Conservation (phyloP, 1,284 basidiomycete species). For the Ustilago vetiveriae region DNA sequence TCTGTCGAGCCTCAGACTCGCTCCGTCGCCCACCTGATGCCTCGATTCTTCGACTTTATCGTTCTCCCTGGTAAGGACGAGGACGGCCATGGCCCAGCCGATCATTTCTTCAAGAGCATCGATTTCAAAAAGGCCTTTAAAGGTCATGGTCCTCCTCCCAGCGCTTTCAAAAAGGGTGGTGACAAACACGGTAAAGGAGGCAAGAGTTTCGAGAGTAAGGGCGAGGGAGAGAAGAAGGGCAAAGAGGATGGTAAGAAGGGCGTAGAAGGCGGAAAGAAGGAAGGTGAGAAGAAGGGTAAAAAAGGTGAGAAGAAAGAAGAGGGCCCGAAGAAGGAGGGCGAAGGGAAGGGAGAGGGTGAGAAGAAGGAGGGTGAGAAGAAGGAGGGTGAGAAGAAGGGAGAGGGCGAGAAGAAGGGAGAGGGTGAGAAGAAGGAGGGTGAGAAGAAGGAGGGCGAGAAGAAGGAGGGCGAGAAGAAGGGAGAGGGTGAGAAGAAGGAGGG, state of each 20-base stretch:
- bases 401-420: not conserved
- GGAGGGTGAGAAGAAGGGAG: not conserved
- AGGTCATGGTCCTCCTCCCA: slow-evolving; percentile 20
- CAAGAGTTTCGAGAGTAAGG: slow-evolving; percentile 3
- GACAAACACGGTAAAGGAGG: slow-evolving; percentile 1
- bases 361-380: not conserved
- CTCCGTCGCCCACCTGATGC: slow-evolving; percentile 8
- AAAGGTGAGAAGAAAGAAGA: not conserved
- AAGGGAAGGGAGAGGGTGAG: not conserved
- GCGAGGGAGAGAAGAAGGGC: not conserved
- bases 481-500: not conserved
- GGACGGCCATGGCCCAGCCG: not conserved
- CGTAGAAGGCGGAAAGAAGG: too few relatives aligned
- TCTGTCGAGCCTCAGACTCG: not conserved
- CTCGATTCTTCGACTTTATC: slow-evolving; percentile 20
- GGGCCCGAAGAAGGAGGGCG: not conserved
- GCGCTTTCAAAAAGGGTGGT: slow-evolving; percentile 5
- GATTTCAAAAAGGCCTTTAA: too few relatives aligned
- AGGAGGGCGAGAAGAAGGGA: slow-evolving; percentile 8
- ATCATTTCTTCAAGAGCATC: slow-evolving; percentile 11
- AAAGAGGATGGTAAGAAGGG: not conserved
- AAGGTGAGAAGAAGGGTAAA: too few relatives aligned
- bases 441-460: slow-evolving; percentile 1
- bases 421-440: not conserved
- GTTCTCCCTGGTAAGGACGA: slow-evolving; percentile 13